Evolutionary conservation across 495 filamentous ascomycete species (phyloP), one percentile per base, ranked within the genome.

Genomic region (Stereocaulon alpinum): DNA sequence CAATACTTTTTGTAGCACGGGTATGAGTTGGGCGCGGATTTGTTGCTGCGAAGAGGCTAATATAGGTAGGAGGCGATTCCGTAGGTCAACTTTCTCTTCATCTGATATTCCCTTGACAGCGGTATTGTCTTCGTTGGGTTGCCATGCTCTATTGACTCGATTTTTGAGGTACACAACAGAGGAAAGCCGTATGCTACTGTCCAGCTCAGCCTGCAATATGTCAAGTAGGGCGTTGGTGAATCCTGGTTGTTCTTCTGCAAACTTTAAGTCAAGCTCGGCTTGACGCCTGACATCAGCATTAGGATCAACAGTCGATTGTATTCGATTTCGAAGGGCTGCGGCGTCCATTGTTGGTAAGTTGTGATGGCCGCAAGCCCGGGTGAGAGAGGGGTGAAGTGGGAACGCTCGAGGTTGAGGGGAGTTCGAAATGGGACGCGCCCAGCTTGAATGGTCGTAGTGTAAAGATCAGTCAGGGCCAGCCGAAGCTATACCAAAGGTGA

Each of bases 161-260:
- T 97, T 96, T 77, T 98, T 98, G 68, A 98, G 80, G 73, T 97
- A 98, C 60, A 98, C 87, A 68, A 91, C 94, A 64, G 92, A 85
- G 55, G 93, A 93, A 40, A 95, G 80, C 67, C 90, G 86, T 59
- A 96, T 80, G 48, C 82, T 82, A 68, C 82, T 79, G 64, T 95
- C 86, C 73, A 88, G 86, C 72, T 98, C 94, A 44, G 80, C 80
- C 71, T 91, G 86, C 63, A 97, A 73, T 69, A 98, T 89, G 72
- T 95, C 87, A 24, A 24, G 24, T 24, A 24, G 24, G 24, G 24
- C 24, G 24, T 24, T 24, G 24, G 24, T 24, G 24, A 24, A 24
- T 24, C 24, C 24, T 24, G 24, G 24, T 24, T 24, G 24, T 24
- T 24, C 24, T 24, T 24, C 24, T 24, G 24, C 93, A 82, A 87